Conservation (phyloP, 768 basidiomycete genomes). For the Russula compacta region DNA sequence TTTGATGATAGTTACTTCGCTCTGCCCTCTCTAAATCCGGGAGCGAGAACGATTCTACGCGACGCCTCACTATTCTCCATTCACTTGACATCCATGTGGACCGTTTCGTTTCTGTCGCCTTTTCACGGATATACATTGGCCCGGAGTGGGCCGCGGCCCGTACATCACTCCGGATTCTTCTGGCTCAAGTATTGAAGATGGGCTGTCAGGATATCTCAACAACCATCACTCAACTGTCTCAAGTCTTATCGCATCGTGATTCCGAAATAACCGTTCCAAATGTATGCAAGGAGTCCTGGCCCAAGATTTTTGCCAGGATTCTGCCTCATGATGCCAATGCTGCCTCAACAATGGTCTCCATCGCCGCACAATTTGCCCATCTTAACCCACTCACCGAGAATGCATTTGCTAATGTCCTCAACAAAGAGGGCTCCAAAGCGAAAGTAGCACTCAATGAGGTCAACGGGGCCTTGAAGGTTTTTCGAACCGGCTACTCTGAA, state of each 20-base stretch:
- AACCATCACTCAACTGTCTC: slow-evolving; percentile 29
- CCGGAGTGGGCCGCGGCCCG: slow-evolving; percentile 37
- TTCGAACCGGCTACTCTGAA: slow-evolving; percentile 55
- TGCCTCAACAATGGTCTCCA: slow-evolving; percentile 46
- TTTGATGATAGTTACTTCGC: slow-evolving; percentile 26
- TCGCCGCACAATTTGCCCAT: slow-evolving; percentile 54
- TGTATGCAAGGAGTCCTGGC: slow-evolving; percentile 61
- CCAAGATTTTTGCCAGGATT: slow-evolving; percentile 49
- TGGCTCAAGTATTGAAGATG: slow-evolving; percentile 27
- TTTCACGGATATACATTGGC: slow-evolving; percentile 32
- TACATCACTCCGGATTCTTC: slow-evolving; percentile 34
- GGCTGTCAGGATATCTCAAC: slow-evolving; percentile 30
- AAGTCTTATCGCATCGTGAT: slow-evolving; percentile 31
- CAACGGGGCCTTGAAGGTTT: slow-evolving; percentile 48
- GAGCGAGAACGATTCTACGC: slow-evolving; percentile 23
- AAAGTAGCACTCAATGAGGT: slow-evolving; percentile 40
- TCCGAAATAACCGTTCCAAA: slow-evolving; percentile 28
- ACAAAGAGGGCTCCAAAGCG: slow-evolving; percentile 23
- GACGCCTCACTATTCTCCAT: slow-evolving; percentile 27
- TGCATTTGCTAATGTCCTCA: slow-evolving; percentile 37
- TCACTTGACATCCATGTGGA: slow-evolving; percentile 45
- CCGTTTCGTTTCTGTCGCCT: slow-evolving; percentile 39
- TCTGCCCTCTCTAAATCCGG: slow-evolving; percentile 29
- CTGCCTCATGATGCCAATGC: slow-evolving; percentile 50
- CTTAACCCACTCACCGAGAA: slow-evolving; percentile 50